Base-by-base conservation (phyloP, 2,329 filamentous ascomycete genomes). In the Calonectria pseudoreteaudii region DNA sequence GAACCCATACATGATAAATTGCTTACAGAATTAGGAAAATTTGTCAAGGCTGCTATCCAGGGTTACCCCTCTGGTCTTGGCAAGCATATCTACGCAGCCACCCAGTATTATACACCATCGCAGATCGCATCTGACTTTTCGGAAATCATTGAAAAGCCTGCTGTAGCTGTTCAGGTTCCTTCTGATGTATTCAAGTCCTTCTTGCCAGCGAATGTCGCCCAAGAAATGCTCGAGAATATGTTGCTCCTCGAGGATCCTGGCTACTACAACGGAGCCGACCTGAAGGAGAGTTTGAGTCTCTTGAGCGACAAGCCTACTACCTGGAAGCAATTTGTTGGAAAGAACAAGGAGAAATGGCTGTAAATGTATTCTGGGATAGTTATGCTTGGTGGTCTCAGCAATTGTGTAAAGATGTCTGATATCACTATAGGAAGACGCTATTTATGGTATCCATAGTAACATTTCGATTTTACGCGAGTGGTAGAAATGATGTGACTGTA, bases 181-280 rank as follows among this genome's bases (percentile, higher is more conserved):
- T 74, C 80, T 3, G 83, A 86, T 0, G 71, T 74, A 0, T 88
- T 83, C 74, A 84, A 84, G 75, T 80, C 81, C 0, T 84, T 83
- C 69, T 64, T 87, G 9, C 78, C 81, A 2, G 47, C 75, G 0
- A 10, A 75, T 4, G 31, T 81, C 11, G 80, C 82, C 0, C 74
- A 83, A 62, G 86, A 87, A 74, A 58, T 87, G 75, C 73, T 85
- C 14, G 85, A 87, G 78, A 87, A 86, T 71, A 82, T 86, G 78
- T 73, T 83, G 13, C 77, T 87, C 8, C 72, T 87, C 18, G 81
- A 84, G 38, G 83, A 85, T 14, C 84, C 83, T 6, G 86, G 86
- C 2, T 87, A 87, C 74, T 88, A 84, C 34, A 82, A 71, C 6
- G 83, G 83, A 3, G 83, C 78, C 38, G 77, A 80, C 52, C 70